phyloP scores from a whole-genome alignment of 371 early-diverging fungal genomes.

The Thermomucor indicae-seudaticae region DNA sequence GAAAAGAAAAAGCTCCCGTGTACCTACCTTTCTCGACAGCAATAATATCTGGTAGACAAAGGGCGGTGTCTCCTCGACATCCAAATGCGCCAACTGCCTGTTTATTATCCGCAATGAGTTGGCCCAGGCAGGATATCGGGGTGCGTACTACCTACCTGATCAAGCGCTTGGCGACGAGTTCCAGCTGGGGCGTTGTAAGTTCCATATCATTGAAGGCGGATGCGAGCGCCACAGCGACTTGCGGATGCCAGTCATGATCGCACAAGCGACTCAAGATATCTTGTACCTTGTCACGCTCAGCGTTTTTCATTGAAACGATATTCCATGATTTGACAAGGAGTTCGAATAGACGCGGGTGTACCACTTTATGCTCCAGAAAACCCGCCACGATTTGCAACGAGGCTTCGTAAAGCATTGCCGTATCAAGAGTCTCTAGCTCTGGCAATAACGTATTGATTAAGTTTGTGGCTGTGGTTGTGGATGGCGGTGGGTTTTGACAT shows the following conservation, averaged over 20 bases:
- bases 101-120: not conserved
- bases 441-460: no score
- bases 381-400: no score
- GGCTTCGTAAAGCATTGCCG: no score
- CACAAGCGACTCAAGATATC: conserved; percentile 23
- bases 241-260: conserved; percentile 47
- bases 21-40: conserved; percentile 54
- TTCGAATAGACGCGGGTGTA: conserved; percentile 42
- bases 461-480: no score
- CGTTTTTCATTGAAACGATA: conserved; percentile 26
- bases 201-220: conserved; percentile 50
- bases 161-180: conserved; percentile 28
- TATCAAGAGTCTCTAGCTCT: no score
- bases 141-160: conserved; percentile 17
- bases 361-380: no score
- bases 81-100: conserved; percentile 47
- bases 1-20: not conserved
- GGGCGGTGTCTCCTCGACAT: conserved; percentile 53
- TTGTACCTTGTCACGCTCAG: conserved; percentile 27
- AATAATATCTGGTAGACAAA: conserved; percentile 52
- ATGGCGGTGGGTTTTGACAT: no score
- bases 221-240: conserved; percentile 36
- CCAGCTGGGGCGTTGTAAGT: conserved; percentile 34
- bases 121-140: not conserved
- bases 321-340: conserved; percentile 44